Percentiles rank a stretch among this genome's conserved stretches.
phyloP scores from a whole-genome alignment of 2,329 filamentous ascomycete species.

The Aspergillus pseudoviridinutans region DNA sequence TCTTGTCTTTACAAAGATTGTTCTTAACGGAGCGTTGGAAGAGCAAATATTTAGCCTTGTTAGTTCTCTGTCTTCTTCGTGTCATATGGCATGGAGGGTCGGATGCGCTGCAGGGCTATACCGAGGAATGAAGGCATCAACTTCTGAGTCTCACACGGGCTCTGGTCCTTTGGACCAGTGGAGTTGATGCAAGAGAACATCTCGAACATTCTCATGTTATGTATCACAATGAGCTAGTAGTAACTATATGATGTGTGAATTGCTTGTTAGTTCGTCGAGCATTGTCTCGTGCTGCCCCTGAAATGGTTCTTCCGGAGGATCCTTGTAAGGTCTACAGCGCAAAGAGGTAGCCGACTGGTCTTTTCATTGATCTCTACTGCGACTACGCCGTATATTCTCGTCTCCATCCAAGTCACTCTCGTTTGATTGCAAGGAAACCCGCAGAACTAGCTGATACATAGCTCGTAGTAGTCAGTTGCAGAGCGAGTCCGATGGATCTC shows the following conservation, averaged over 20 bases:
- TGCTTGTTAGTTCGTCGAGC: no score
- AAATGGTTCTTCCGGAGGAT: neutral
- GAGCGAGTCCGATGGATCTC: neutral
- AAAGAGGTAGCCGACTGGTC: neutral
- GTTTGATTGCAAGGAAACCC: neutral
- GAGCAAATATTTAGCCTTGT: conserved; percentile 41
- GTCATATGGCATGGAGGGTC: conserved; percentile 12
- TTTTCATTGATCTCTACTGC: neutral
- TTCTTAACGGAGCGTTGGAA: conserved; percentile 83
- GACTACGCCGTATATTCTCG: neutral
- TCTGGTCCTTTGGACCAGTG: conserved; percentile 25
- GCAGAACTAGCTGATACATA: neutral
- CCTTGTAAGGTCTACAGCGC: neutral
- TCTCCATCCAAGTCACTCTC: neutral
- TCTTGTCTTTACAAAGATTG: conserved; percentile 60
- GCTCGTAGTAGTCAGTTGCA: neutral
- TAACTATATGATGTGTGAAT: neutral
- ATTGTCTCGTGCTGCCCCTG: neutral
- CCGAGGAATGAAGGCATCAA: conserved; percentile 36
- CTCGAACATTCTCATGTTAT: conserved; percentile 30
- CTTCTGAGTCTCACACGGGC: conserved; percentile 19
- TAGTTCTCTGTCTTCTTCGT: conserved; percentile 21
- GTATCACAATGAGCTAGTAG: neutral
- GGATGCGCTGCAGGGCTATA: conserved; percentile 13
- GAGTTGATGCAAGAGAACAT: conserved; percentile 38